phyloP scores from a whole-genome alignment of 495 filamentous ascomycete species.

The Staphylotrichum longicolle region DNA sequence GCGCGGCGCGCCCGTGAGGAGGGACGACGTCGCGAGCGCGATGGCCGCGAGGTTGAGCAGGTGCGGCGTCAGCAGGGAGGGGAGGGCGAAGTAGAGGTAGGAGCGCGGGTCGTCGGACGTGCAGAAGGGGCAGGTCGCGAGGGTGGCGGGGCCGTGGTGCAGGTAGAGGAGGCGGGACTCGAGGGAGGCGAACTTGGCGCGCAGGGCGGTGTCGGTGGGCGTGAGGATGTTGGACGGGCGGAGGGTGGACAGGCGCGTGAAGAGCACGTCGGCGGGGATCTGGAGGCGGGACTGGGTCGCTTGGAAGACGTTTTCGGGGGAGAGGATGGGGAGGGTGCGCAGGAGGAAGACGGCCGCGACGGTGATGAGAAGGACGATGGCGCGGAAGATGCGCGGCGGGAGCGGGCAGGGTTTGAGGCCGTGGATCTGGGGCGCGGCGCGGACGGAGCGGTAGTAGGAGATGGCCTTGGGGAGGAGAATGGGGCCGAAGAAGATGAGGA shows the following conservation, averaged over 20 bases:
- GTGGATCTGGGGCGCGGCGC: conserved; percentile 44
- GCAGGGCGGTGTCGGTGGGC: conserved; percentile 59
- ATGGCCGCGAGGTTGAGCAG: conserved; percentile 69
- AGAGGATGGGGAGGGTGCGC: conserved; percentile 63
- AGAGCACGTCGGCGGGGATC: conserved; percentile 80
- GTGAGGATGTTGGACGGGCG: conserved; percentile 58
- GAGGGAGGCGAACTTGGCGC: conserved; percentile 62
- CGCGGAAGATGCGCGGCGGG: conserved; percentile 49
- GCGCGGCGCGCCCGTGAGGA: conserved; percentile 46
- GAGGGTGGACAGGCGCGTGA: conserved; percentile 66
- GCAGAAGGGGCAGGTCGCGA: conserved; percentile 80
- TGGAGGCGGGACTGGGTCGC: conserved; percentile 77
- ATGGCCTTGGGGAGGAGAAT: conserved; percentile 72
- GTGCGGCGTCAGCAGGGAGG: conserved; percentile 70
- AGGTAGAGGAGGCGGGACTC: conserved; percentile 79
- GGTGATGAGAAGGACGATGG: conserved; percentile 60
- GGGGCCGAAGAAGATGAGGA: conserved; percentile 85
- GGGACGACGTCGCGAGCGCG: conserved; percentile 60
- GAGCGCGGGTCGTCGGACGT: conserved; percentile 63
- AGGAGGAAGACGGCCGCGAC: conserved; percentile 56
- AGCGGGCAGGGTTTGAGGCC: conserved; percentile 59
- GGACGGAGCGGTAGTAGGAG: conserved; percentile 63
- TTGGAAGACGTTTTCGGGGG: conserved; percentile 78
- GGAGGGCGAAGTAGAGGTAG: conserved; percentile 80
- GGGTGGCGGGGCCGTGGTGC: conserved; percentile 68